Conservation (phyloP, 805 yeast genomes). For the Yarrowia keelungensis region DNA sequence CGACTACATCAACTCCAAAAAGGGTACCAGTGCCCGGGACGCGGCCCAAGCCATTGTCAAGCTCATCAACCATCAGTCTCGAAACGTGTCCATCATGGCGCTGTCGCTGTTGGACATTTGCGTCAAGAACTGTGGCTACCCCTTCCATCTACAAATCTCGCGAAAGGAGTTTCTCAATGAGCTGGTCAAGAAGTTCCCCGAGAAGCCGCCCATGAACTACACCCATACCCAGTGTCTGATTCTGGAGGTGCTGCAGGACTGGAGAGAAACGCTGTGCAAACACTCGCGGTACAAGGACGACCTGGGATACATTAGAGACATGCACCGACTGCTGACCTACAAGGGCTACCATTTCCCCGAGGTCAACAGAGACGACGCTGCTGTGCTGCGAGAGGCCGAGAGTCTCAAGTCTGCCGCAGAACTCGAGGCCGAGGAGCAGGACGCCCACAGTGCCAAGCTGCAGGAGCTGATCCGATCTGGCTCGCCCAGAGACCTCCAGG, state of each 20-base stretch:
- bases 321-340: slow-evolving; percentile 87
- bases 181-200: slow-evolving; percentile 91
- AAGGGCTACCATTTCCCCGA: slow-evolving; percentile 96
- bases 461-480: slow-evolving; percentile 96
- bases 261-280: slow-evolving; percentile 94
- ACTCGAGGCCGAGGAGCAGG: slow-evolving; percentile 87
- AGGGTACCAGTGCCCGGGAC: slow-evolving; percentile 88
- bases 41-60: slow-evolving; percentile 88
- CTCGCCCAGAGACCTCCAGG: slow-evolving; percentile 91
- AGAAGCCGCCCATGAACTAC: slow-evolving; percentile 87
- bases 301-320: slow-evolving; percentile 88
- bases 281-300: slow-evolving; percentile 91
- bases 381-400: slow-evolving; percentile 84
- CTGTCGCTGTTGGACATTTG: slow-evolving; percentile 77
- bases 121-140: slow-evolving; percentile 98
- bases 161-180: slow-evolving; percentile 94
- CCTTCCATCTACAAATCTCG: slow-evolving; percentile 92
- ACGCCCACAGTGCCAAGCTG: slow-evolving; percentile 92
- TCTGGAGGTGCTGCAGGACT: slow-evolving; percentile 91
- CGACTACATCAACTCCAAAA: slow-evolving; percentile 89
- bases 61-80: slow-evolving; percentile 79
- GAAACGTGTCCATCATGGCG: slow-evolving; percentile 85
- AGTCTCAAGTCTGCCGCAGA: slow-evolving; percentile 87
- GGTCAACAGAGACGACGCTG: slow-evolving; percentile 85
- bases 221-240: slow-evolving; percentile 83